Evolutionary conservation across 768 basidiomycete genomes (phyloP), one percentile per base, ranked within the genome.

Genomic region (Podaxis sp.): DNA sequence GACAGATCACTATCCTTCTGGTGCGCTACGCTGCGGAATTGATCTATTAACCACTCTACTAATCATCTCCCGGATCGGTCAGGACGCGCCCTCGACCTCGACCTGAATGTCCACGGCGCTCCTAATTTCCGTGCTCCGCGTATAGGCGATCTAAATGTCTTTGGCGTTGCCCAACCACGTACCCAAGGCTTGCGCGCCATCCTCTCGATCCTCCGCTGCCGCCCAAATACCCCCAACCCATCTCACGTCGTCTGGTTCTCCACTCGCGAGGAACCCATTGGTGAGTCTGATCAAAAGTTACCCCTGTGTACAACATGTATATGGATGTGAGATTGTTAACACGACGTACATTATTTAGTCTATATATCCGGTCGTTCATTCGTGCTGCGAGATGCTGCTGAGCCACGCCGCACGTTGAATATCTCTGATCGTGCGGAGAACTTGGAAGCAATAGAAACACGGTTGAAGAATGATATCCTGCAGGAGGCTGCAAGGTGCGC

Each of bases 381-480:
- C 70, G 95, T 98, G 3, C 77, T 98, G 27, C 82, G 95, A 44
- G 94, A 98, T 70, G 87, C 90, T 1, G 81, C 92, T 9, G 86
- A 91, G 62, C 95, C 95, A 3, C 82, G 90, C 57, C 83, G 83
- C 46, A 90, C 89, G 0, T 78, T 97, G 55, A 77, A 86, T 11
- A 73, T 98, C 36, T 95, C 94, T 23, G 93, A 96, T 73, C 83
- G 97, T n/a, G 91, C 94, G 1, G 90, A 94, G 73, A 97, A 95
- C 68, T 79, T 98, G 9, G 97, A 98, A 70, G 94, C 87, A 0
- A 96, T 98, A 59, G 97, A 95, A 73, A 77, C 78, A 50, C 84
- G 96, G 52, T 73, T 98, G 64, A 97, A 94, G 77, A 82, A 86
- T 52, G 97, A 99, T 67, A 95, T 99, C 52, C 75, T 98, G 23